These are phyloP conservation scores for Phytophthora capsici DNA, from an alignment of 352 stramenopile genomes.

Conservation along the genomic window DNA sequence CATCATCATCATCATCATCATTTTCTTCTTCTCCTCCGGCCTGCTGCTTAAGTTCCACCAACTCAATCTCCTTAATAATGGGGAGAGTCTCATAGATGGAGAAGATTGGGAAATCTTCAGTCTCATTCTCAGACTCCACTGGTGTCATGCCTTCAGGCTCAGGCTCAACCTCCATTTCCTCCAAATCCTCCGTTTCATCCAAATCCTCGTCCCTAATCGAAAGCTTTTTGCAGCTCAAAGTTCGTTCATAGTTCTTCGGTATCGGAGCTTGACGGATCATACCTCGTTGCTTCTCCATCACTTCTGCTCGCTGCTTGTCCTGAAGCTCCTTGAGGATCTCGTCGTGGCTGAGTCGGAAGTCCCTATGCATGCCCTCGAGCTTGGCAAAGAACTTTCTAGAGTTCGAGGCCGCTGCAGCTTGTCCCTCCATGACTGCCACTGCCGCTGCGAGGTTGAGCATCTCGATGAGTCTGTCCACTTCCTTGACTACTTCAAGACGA, in stretches of 20 bases:
- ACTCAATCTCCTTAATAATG: not conserved
- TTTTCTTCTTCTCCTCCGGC: not conserved
- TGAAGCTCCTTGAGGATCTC: slow-evolving; percentile 19
- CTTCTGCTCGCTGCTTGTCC: not conserved
- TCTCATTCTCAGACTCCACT: not conserved
- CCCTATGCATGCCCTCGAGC: slow-evolving; percentile 15
- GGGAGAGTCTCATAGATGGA: not conserved
- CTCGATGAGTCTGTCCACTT: slow-evolving; percentile 40
- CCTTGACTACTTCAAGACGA: slow-evolving; percentile 24
- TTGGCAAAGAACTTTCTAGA: slow-evolving; percentile 14
- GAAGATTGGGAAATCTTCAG: not conserved
- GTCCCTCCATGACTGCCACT: slow-evolving; percentile 22
- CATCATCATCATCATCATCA: no score
- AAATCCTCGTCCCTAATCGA: not conserved
- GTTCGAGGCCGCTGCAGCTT: slow-evolving; percentile 5
- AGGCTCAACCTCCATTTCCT: not conserved
- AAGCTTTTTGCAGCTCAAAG: not conserved
- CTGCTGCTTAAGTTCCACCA: not conserved
- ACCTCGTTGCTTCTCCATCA: not conserved
- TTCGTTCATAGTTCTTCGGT: not conserved
- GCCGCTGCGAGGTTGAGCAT: slow-evolving; percentile 31
- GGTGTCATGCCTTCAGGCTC: not conserved
- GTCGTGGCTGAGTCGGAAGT: slow-evolving; percentile 18
- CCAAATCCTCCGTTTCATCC: no score
- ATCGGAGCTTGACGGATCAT: not conserved